Evolutionary conservation across 495 filamentous ascomycete species (phyloP), one percentile per base, ranked within the genome.

Genomic region (Lasiosphaeria miniovina): DNA sequence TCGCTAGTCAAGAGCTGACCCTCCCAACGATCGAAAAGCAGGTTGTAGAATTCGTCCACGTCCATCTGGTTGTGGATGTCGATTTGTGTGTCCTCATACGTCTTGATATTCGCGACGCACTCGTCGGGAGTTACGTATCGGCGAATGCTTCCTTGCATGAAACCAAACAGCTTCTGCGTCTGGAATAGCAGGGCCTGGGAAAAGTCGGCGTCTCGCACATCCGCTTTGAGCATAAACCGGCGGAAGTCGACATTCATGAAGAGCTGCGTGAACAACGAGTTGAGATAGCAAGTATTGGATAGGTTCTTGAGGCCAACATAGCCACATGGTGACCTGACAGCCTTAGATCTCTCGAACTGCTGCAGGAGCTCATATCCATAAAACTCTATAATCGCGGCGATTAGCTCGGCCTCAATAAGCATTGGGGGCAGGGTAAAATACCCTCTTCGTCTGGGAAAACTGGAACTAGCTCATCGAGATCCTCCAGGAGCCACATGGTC

Each of bases 251-350:
- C 72, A 67, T 99, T 98, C 93, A 97, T 97, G 77, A 95, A 99
- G 1, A 99, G 86, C 68, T 98, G 95, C 2, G 91, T 94, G 61
- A 98, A 83, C 4, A 99, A 79, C 0, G 94, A 98, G 74, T 98
- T 98, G 71, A 98, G 80, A 69, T 99, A 99, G 75, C 94, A 99
- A 6, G 94, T 98, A 68, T 96, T 96, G 5, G 92, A 93, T 3
- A 98, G 81, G 67, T 99, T 99, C 59, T 78, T 81, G 3, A 99
- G 73, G 3, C 94, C 94, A 15, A 90, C 85, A 66, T 95, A 93
- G 33, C 90, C 90, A 46, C 86, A 87, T 12, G 82, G 71, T 1
- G 90, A 86, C 60, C 91, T 83, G 36, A 94, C 84, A 58, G 84
- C 83, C 65, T 87, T 87, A 15, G 74, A 68, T 51, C 90, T 75